A percentile compares a stretch with the other conserved stretches of the same genome.
Conservation (phyloP, 768 basidiomycete species). For the Trametes meyenii region DNA sequence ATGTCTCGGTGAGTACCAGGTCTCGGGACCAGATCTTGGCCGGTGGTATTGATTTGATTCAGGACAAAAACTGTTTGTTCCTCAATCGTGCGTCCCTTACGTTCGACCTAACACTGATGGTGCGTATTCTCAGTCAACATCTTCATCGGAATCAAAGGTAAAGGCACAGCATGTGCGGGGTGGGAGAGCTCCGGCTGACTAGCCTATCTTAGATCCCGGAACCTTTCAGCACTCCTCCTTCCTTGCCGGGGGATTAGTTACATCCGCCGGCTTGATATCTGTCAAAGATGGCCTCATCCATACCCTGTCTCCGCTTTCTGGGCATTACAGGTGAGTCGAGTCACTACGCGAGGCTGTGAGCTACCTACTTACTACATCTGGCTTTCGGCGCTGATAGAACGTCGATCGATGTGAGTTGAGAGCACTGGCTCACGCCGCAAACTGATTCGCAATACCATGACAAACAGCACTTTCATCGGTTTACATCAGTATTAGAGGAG, state of each 20-base stretch:
- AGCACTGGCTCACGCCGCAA: no score
- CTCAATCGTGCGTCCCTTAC: not conserved
- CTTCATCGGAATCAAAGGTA: conserved; percentile 68
- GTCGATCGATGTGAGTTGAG: conserved; percentile 48
- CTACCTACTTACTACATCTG: not conserved
- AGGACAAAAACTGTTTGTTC: conserved; percentile 57
- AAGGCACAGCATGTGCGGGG: not conserved
- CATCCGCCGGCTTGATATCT: conserved; percentile 66
- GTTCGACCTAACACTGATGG: not conserved
- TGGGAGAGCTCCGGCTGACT: not conserved
- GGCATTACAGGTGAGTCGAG: conserved; percentile 53
- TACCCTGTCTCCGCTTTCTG: conserved; percentile 64
- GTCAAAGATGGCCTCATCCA: conserved; percentile 64
- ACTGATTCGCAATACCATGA: not conserved
- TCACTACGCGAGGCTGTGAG: no score
- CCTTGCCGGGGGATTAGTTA: conserved; percentile 58
- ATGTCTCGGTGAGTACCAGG: conserved; percentile 51
- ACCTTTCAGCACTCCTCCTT: conserved; percentile 71
- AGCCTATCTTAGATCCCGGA: conserved; percentile 42
- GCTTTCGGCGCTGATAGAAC: conserved; percentile 40
- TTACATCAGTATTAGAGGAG: conserved; percentile 53
- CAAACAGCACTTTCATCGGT: conserved; percentile 58
- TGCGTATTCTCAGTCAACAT: conserved; percentile 49
- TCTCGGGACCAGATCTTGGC: not conserved
- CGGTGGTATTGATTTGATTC: conserved; percentile 4